Conservation (phyloP, 345 rosid genomes). For the Aquilaria yunnanensis region DNA sequence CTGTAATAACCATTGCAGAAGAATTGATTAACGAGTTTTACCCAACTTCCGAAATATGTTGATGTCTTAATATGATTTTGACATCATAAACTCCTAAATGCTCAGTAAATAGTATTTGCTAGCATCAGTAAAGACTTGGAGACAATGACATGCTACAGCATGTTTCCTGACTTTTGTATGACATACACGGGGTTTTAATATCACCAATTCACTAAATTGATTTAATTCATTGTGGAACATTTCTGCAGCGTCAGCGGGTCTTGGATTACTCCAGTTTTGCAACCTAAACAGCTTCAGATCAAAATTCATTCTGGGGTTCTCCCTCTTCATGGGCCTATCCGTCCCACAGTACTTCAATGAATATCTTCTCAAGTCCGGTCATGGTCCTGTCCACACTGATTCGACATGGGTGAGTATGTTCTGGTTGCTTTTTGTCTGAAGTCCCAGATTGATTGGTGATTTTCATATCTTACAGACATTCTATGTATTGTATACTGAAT, state of each 20-base stretch:
- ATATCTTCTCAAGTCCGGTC: conserved; percentile 47
- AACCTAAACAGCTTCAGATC: conserved; percentile 82
- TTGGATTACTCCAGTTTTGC: conserved; percentile 78
- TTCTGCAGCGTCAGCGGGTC: conserved; percentile 71
- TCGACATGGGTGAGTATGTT: conserved; percentile 49
- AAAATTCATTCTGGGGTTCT: conserved; percentile 71
- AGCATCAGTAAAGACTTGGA: too few species aligned
- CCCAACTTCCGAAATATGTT: too few species aligned
- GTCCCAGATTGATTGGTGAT: neutral
- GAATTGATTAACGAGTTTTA: too few species aligned
- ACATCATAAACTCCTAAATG: too few species aligned
- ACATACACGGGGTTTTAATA: too few species aligned
- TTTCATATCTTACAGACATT: neutral
- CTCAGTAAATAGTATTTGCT: too few species aligned
- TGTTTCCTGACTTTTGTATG: too few species aligned
- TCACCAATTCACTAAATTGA: too few species aligned
- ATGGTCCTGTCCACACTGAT: conserved; percentile 61
- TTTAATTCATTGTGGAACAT: too few species aligned
- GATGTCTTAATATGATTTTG: too few species aligned
- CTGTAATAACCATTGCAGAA: too few species aligned
- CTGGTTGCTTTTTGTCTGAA: neutral
- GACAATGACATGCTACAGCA: too few species aligned
- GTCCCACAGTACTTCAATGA: conserved; percentile 75
- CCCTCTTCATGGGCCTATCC: conserved; percentile 85
- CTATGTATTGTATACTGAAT: neutral